These are phyloP conservation scores for Pseudonectria buxi DNA, from an alignment of 2,329 filamentous ascomycete species.

Conservation along the genomic window DNA sequence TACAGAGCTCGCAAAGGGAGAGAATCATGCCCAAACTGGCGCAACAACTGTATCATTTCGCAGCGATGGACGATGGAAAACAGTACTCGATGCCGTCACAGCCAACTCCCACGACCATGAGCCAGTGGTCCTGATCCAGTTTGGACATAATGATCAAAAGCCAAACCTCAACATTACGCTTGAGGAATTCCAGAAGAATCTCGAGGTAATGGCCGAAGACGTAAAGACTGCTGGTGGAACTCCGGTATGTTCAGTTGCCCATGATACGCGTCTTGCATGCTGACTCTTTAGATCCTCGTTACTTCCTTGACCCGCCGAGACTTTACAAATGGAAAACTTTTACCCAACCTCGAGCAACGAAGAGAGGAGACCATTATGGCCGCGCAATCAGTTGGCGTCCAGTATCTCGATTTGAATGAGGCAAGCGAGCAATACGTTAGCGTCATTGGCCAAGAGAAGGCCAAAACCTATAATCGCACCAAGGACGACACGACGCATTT, in stretches of 20 bases:
- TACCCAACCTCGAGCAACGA: too few relatives aligned
- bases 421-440: too few relatives aligned
- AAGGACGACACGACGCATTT: too few relatives aligned
- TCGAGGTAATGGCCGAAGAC: conserved; percentile 38
- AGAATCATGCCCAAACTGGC: conserved; percentile 49
- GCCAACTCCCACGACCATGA: conserved; percentile 28
- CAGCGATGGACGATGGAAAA: conserved; percentile 43
- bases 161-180: conserved; percentile 37
- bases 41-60: conserved; percentile 49
- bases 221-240: conserved; percentile 34
- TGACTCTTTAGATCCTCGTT: too few relatives aligned
- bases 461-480: too few relatives aligned
- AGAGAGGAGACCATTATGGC: too few relatives aligned
- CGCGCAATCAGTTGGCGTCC: too few relatives aligned
- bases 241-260: conserved; percentile 23
- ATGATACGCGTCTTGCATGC: too few relatives aligned
- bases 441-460: too few relatives aligned
- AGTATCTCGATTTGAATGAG: too few relatives aligned
- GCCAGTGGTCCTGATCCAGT: conserved; percentile 32
- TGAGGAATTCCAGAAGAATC: conserved; percentile 40
- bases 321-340: too few relatives aligned
- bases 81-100: conserved; percentile 36
- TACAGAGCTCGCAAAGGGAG: conserved; percentile 38
- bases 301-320: too few relatives aligned
- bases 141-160: conserved; percentile 57